Conservation (phyloP, 2,329 filamentous ascomycete species). For the Colletotrichum liaoningense region DNA sequence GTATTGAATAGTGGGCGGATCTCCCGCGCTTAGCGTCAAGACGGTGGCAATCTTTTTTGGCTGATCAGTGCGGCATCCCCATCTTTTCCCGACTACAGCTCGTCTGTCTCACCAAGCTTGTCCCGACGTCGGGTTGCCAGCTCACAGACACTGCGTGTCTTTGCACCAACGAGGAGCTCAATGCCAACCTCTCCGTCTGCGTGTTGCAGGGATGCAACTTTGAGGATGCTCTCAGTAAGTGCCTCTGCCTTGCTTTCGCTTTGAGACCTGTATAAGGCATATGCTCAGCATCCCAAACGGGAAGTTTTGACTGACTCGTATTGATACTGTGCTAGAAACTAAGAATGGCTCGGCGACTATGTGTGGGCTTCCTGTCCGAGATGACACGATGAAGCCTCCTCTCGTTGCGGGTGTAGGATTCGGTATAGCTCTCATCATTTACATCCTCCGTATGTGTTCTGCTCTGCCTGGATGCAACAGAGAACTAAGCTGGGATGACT, state of each 20-base stretch:
- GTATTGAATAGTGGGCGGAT: conserved; percentile 10
- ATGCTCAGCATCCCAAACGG: no score
- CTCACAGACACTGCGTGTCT: conserved; percentile 36
- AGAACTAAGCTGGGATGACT: conserved; percentile 51
- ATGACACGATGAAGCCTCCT: no score
- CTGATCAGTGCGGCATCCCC: not conserved
- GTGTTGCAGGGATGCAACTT: conserved; percentile 4
- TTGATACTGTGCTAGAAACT: no score
- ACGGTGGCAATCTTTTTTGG: not conserved
- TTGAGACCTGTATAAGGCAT: no score
- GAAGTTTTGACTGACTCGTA: no score
- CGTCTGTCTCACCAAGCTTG: conserved; percentile 32
- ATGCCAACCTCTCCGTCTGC: conserved; percentile 33
- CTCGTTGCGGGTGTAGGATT: no score
- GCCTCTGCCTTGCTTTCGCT: no score
- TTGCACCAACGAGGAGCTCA: conserved; percentile 39
- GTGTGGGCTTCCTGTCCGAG: no score
- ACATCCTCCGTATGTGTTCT: conserved; percentile 41
- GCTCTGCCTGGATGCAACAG: conserved; percentile 40
- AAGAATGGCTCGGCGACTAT: no score
- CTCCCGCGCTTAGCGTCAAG: conserved; percentile 11
- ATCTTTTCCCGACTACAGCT: conserved; percentile 31
- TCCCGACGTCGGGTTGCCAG: conserved; percentile 25
- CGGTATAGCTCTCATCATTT: no score
- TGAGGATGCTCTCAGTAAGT: no score